Conservation (phyloP, 495 filamentous ascomycete species). For the Recurvomyces mirabilis region DNA sequence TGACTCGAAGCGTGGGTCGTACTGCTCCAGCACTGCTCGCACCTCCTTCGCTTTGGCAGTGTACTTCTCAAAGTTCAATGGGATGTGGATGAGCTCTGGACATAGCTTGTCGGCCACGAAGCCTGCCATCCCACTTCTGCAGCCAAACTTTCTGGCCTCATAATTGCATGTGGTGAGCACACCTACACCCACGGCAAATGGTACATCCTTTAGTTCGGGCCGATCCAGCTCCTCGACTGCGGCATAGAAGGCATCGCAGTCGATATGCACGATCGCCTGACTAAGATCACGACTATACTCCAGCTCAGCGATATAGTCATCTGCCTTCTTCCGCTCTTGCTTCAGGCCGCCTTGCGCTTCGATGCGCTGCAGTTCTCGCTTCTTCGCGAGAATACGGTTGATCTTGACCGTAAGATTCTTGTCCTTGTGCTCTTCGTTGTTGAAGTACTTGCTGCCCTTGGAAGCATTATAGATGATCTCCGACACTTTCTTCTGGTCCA, state of each 20-base stretch:
- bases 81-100: slow-evolving; percentile 71
- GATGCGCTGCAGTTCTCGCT: slow-evolving; percentile 61
- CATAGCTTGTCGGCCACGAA: slow-evolving; percentile 95
- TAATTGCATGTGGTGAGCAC: slow-evolving; percentile 96
- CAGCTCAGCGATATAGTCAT: slow-evolving; percentile 70
- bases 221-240: slow-evolving; percentile 87
- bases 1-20: slow-evolving; percentile 84
- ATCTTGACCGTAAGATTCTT: slow-evolving; percentile 78
- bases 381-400: slow-evolving; percentile 62
- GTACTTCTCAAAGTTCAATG: slow-evolving; percentile 84
- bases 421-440: slow-evolving; percentile 76
- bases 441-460: slow-evolving; percentile 94
- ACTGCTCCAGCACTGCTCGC: slow-evolving; percentile 66
- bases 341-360: slow-evolving; percentile 45
- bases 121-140: slow-evolving; percentile 85
- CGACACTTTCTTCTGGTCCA: slow-evolving; percentile 92
- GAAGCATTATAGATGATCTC: slow-evolving; percentile 96
- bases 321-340: slow-evolving; percentile 59
- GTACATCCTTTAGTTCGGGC: slow-evolving; percentile 77
- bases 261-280: slow-evolving; percentile 79
- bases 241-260: slow-evolving; percentile 97
- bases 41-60: slow-evolving; percentile 81
- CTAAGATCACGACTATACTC: slow-evolving; percentile 70
- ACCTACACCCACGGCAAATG: slow-evolving; percentile 87
- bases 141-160: slow-evolving; percentile 76